Conservation (phyloP, 2,329 filamentous ascomycete genomes). For the Colletotrichum spaethianum region DNA sequence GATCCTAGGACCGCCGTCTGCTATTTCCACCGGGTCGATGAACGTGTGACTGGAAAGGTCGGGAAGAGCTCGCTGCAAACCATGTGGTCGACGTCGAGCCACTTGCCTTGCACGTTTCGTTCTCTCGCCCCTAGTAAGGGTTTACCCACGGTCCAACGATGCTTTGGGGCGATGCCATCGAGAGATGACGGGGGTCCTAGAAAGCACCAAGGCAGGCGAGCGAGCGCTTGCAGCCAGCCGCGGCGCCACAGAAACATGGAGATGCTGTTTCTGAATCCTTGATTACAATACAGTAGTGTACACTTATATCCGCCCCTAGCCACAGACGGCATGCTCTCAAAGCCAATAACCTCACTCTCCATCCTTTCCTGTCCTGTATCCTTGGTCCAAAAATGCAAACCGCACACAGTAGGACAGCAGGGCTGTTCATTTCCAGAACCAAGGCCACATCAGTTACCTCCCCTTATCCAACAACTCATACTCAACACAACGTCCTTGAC, state of each 20-base stretch:
- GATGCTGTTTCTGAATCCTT: background rate
- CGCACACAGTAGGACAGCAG: background rate
- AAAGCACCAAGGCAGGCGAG: background rate
- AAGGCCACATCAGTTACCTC: background rate
- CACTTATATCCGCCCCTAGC: background rate
- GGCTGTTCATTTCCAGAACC: background rate
- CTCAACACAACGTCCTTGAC: background rate
- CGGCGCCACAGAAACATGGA: background rate
- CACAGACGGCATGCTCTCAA: background rate
- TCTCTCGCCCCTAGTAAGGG: background rate
- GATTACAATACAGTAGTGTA: background rate
- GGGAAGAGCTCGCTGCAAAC: background rate
- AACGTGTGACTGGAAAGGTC: too few species aligned
- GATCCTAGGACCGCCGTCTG: background rate
- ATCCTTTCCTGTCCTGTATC: background rate
- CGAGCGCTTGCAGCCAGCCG: background rate
- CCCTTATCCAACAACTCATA: background rate
- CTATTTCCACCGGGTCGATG: background rate
- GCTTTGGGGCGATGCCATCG: background rate
- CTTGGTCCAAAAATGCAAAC: background rate
- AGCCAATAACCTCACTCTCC: background rate
- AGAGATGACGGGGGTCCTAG: background rate
- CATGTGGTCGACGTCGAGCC: too few species aligned
- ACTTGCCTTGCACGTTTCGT: background rate
- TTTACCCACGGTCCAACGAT: background rate